phyloP scores from a whole-genome alignment of 768 basidiomycete genomes.

The Gloeopeniophorella convolvens region DNA sequence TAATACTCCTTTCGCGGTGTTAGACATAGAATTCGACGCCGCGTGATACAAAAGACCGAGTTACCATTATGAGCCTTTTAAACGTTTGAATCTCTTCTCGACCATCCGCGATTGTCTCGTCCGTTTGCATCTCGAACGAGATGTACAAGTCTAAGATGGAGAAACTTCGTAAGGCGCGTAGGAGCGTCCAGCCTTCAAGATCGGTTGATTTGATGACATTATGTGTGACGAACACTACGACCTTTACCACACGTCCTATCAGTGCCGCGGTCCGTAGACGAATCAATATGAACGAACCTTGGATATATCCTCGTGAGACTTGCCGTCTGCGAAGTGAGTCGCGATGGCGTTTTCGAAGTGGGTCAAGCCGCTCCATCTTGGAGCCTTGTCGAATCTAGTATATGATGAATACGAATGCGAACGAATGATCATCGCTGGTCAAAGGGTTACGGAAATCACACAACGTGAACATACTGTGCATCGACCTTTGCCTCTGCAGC shows the following conservation, averaged over 20 bases:
- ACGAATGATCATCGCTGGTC: not conserved
- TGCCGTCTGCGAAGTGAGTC: conserved; percentile 30
- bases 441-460: not conserved
- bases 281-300: conserved; percentile 25
- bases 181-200: too few species aligned
- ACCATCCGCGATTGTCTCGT: not conserved
- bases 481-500: conserved; percentile 12
- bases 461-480: conserved; percentile 24
- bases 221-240: too few species aligned
- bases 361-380: conserved; percentile 31
- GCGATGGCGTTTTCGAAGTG: conserved; percentile 27
- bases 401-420: not conserved
- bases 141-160: not conserved
- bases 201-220: too few species aligned
- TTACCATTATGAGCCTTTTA: too few species aligned
- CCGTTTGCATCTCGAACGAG: not conserved
- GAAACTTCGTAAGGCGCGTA: too few species aligned
- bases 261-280: too few species aligned
- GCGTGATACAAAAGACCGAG: too few species aligned
- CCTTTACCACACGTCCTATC: too few species aligned
- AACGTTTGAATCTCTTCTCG: not conserved
- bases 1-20: too few species aligned
- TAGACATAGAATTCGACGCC: too few species aligned
- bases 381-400: conserved; percentile 26
- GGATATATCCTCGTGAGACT: conserved; percentile 32